These are phyloP conservation scores for Magnusiomyces sp. DNA, from an alignment of 1,139 yeast species.

Conservation along the genomic window DNA sequence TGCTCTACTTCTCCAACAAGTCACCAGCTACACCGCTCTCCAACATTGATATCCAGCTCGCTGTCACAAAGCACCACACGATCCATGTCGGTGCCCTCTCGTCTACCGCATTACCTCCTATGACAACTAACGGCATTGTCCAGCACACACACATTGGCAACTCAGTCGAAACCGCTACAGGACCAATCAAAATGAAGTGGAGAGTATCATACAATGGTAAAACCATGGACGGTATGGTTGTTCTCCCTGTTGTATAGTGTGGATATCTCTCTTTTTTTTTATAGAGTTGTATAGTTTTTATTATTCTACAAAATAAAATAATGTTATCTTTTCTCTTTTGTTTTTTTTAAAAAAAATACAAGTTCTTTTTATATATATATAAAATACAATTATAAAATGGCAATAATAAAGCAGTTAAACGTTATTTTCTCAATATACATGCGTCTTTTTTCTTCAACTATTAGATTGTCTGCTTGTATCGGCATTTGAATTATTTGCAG, in stretches of 20 bases:
- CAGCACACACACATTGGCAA: conserved; percentile 53
- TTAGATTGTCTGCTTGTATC: not conserved
- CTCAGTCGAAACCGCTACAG: not conserved
- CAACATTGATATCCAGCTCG: conserved; percentile 60
- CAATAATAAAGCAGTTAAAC: no score
- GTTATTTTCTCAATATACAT: no score
- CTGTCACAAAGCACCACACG: conserved; percentile 70
- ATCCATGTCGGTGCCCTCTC: conserved; percentile 66
- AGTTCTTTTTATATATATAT: no score
- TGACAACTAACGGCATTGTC: conserved; percentile 44
- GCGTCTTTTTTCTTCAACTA: not conserved
- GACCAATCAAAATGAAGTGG: conserved; percentile 65
- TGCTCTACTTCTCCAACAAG: conserved; percentile 41
- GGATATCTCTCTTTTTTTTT: not conserved
- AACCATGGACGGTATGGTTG: conserved; percentile 18
- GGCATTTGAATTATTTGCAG: conserved; percentile 6
- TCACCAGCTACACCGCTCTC: conserved; percentile 34
- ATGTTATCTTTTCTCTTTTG: no score
- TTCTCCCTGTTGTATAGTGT: conserved; percentile 2
- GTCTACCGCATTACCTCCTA: conserved; percentile 45
- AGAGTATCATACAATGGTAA: conserved; percentile 49
- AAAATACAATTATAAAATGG: no score
- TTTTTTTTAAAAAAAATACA: no score
- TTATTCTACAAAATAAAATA: not conserved
- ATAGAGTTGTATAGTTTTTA: not conserved